These are phyloP conservation scores for Lizanozyma gosingica DNA, from an alignment of 1,139 yeast species.

Conservation along the genomic window DNA sequence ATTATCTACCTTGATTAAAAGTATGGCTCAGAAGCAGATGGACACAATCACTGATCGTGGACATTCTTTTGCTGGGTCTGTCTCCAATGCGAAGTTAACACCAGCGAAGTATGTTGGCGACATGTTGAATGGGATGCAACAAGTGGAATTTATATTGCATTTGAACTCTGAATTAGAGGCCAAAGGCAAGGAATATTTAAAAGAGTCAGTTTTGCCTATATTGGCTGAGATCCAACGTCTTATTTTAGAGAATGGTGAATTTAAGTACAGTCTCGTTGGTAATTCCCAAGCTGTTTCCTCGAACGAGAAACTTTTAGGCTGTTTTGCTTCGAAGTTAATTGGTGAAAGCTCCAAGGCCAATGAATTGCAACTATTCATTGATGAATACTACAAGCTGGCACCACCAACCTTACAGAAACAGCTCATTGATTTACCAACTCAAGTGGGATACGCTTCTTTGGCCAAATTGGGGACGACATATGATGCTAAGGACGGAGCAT, in stretches of 20 bases:
- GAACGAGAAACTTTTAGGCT: slow-evolving; percentile 32
- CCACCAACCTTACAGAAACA: slow-evolving; percentile 16
- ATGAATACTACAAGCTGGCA: not conserved
- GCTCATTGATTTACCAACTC: slow-evolving; percentile 72
- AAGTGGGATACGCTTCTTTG: slow-evolving; percentile 75
- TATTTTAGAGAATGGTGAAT: slow-evolving; percentile 27
- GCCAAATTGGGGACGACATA: slow-evolving; percentile 65
- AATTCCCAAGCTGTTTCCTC: slow-evolving; percentile 31
- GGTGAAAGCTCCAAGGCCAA: not conserved
- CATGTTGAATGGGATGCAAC: slow-evolving; percentile 61
- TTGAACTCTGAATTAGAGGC: slow-evolving; percentile 43
- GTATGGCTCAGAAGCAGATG: slow-evolving; percentile 69
- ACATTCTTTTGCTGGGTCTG: slow-evolving; percentile 70
- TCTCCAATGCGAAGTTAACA: slow-evolving; percentile 58
- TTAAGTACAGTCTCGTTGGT: slow-evolving; percentile 55
- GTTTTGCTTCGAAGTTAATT: slow-evolving; percentile 19
- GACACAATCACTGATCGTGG: slow-evolving; percentile 81
- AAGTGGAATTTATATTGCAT: slow-evolving; percentile 60
- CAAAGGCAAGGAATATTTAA: slow-evolving; percentile 43
- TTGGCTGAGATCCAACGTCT: slow-evolving; percentile 45
- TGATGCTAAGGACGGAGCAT: slow-evolving; percentile 67
- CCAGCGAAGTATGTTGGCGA: slow-evolving; percentile 56
- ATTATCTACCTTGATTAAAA: slow-evolving; percentile 62
- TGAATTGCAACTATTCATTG: slow-evolving; percentile 4
- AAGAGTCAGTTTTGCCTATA: slow-evolving; percentile 51